Conservation (phyloP, 345 rosid species). For the Salix brachista region DNA sequence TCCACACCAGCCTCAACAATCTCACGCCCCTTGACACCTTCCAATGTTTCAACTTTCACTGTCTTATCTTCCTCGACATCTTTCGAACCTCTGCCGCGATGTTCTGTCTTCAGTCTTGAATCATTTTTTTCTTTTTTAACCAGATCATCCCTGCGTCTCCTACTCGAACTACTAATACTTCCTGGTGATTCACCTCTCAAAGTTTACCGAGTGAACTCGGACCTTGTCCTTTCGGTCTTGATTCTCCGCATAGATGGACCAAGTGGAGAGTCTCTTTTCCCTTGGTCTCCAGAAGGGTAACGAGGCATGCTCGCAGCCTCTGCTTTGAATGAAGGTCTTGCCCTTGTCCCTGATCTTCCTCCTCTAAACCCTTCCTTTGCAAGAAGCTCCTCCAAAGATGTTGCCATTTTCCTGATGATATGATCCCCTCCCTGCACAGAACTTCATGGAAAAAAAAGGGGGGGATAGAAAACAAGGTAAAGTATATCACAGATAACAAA, state of each 20-base stretch:
- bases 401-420: slow-evolving; percentile 34
- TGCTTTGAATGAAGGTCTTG: slow-evolving; percentile 35
- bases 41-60: slow-evolving; percentile 4
- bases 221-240: slow-evolving; percentile 37
- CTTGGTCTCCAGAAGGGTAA: slow-evolving; percentile 13
- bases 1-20: slow-evolving; percentile 37
- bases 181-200: slow-evolving; percentile 25
- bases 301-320: slow-evolving; percentile 21
- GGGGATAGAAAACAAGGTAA: too few relatives aligned
- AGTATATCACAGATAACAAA: background rate
- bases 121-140: slow-evolving; percentile 24
- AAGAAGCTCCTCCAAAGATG: slow-evolving; percentile 63
- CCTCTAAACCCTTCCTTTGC: slow-evolving; percentile 59
- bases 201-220: slow-evolving; percentile 31
- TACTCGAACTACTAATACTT: slow-evolving; percentile 13
- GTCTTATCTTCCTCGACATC: slow-evolving; percentile 15
- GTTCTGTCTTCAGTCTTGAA: slow-evolving; percentile 16
- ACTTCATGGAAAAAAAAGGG: background rate
- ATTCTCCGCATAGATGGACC: slow-evolving; percentile 23
- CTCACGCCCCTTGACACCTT: slow-evolving; percentile 25
- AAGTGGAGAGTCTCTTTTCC: slow-evolving; percentile 26
- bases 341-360: slow-evolving; percentile 28
- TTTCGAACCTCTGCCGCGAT: slow-evolving; percentile 10
- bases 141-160: slow-evolving; percentile 31
- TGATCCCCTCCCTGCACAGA: background rate